Percentiles rank a stretch among this genome's conserved stretches.
phyloP scores from a whole-genome alignment of 495 filamentous ascomycete genomes.

The Penicillium riverlandense region DNA sequence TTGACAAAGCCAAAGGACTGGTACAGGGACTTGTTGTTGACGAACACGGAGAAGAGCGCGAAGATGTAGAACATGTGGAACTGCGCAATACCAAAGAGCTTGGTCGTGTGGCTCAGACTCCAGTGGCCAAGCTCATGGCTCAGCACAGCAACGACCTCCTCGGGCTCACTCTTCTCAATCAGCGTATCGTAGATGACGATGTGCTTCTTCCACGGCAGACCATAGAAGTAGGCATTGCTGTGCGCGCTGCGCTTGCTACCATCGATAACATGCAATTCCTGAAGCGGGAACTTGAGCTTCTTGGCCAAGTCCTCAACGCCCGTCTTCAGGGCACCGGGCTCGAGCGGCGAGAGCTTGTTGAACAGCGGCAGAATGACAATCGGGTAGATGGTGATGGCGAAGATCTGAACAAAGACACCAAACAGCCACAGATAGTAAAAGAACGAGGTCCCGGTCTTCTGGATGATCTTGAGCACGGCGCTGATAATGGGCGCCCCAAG shows the following conservation, averaged over 20 bases:
- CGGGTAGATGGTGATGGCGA: conserved; percentile 93
- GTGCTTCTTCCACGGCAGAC: conserved; percentile 98
- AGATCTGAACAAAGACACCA: conserved; percentile 75
- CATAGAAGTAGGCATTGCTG: conserved; percentile 98
- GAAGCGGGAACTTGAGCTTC: conserved; percentile 82
- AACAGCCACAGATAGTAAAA: conserved; percentile 98
- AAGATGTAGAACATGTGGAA: conserved; percentile 95
- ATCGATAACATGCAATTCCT: conserved; percentile 90
- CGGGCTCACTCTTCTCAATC: conserved; percentile 84
- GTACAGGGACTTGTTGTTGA: conserved; percentile 90
- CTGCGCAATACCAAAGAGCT: conserved; percentile 83
- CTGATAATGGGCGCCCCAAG: conserved; percentile 81
- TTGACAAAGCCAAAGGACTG: conserved; percentile 82
- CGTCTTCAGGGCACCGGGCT: conserved; percentile 80
- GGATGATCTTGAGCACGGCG: conserved; percentile 83
- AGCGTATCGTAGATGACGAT: conserved; percentile 98
- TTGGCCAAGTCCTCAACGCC: conserved; percentile 78
- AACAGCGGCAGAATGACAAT: conserved; percentile 91
- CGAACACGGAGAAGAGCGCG: conserved; percentile 89
- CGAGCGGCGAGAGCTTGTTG: conserved; percentile 93
- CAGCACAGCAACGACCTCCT: conserved; percentile 91
- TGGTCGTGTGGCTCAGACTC: conserved; percentile 90
- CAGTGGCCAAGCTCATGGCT: conserved; percentile 96
- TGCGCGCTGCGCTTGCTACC: conserved; percentile 95
- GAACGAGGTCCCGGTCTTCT: conserved; percentile 85